A percentile compares a stretch with the other conserved stretches of the same genome.
phyloP scores from a whole-genome alignment of 2,329 filamentous ascomycete species.

The Cytospora piceae region DNA sequence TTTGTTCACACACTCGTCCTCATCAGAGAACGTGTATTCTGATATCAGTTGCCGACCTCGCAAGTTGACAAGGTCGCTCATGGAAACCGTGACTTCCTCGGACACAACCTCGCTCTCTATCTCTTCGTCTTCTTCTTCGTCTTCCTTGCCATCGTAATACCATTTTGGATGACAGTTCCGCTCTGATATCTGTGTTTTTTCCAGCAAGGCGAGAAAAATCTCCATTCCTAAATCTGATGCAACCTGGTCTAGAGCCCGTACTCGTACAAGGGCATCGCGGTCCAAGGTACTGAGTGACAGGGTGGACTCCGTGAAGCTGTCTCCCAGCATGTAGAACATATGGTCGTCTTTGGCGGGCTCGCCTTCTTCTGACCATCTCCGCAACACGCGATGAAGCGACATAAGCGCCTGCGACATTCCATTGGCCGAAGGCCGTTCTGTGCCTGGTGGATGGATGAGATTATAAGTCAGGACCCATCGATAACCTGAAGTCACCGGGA shows the following conservation, averaged over 20 bases:
- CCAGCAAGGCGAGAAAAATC: not conserved
- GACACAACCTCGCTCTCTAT: not conserved
- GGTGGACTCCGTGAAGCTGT: not conserved
- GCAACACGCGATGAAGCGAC: not conserved
- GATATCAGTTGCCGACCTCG: not conserved
- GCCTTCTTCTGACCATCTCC: not conserved
- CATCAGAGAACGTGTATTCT: not conserved
- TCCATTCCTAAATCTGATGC: not conserved
- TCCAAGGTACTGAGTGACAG: not conserved
- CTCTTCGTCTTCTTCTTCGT: not conserved
- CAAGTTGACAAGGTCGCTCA: not conserved
- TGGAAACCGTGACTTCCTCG: not conserved
- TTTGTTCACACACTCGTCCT: not conserved
- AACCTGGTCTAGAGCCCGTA: not conserved
- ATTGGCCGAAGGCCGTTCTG: slow-evolving; percentile 33
- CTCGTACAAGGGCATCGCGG: not conserved
- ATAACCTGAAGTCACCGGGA: slow-evolving; percentile 50
- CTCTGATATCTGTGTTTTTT: not conserved
- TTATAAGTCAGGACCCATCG: slow-evolving; percentile 59
- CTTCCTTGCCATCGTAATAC: not conserved
- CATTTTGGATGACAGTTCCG: not conserved
- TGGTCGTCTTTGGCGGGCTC: not conserved
- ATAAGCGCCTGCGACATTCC: not conserved
- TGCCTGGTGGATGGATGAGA: slow-evolving; percentile 39
- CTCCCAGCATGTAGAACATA: not conserved